Evolutionary conservation across 2,329 filamentous ascomycete genomes (phyloP).

Genomic region (Pseudogymnoascus sp.): DNA sequence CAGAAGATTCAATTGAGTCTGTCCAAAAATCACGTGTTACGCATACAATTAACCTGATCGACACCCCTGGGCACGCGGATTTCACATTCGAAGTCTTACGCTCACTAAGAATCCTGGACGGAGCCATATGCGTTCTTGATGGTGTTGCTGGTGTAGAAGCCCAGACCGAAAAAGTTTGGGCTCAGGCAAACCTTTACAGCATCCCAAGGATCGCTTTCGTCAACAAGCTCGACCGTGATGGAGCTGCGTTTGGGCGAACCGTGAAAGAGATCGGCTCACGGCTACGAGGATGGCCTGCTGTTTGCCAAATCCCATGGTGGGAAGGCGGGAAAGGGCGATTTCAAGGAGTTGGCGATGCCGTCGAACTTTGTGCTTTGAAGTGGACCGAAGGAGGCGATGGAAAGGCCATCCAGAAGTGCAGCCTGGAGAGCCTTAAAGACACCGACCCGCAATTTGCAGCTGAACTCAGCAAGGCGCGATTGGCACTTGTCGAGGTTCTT

Average conservation of each 20-base stretch:
- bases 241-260: slow-evolving; percentile 73
- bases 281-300: slow-evolving; percentile 74
- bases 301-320: slow-evolving; percentile 96
- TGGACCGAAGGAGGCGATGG: slow-evolving; percentile 64
- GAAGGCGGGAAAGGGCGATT: slow-evolving; percentile 63
- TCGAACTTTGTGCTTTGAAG: slow-evolving; percentile 64
- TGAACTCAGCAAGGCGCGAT: slow-evolving; percentile 68
- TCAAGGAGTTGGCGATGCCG: slow-evolving; percentile 74
- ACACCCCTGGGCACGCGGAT: slow-evolving; percentile 93
- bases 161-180: slow-evolving; percentile 95
- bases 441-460: slow-evolving; percentile 43
- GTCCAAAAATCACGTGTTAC: slow-evolving; percentile 38
- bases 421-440: slow-evolving; percentile 43
- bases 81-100: slow-evolving; percentile 95
- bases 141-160: slow-evolving; percentile 92
- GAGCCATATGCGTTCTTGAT: slow-evolving; percentile 86
- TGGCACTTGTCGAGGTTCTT: slow-evolving; percentile 70
- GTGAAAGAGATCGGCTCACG: slow-evolving; percentile 77
- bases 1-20: slow-evolving; percentile 11
- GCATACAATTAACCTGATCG: slow-evolving; percentile 82
- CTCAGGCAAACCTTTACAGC: slow-evolving; percentile 73
- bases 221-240: slow-evolving; percentile 79
- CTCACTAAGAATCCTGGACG: slow-evolving; percentile 79
- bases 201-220: slow-evolving; percentile 78
- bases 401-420: slow-evolving; percentile 48